These are phyloP conservation scores for Kuraishia molischiana DNA, from an alignment of 805 yeast species.

Conservation along the genomic window DNA sequence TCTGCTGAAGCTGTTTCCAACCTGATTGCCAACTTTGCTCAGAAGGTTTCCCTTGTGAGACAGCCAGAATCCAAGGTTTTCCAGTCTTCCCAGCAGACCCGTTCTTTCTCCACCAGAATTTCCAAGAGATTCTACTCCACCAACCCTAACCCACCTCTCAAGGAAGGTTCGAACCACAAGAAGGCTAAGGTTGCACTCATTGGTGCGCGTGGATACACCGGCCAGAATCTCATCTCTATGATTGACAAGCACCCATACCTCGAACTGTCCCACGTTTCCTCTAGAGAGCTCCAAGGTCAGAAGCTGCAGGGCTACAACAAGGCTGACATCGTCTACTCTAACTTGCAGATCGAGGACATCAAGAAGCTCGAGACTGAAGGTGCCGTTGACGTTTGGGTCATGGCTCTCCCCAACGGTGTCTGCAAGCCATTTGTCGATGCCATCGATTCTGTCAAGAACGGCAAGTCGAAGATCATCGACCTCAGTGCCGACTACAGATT, in stretches of 20 bases:
- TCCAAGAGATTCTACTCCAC: conserved; percentile 22
- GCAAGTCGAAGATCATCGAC: conserved; percentile 78
- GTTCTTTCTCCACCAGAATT: conserved; percentile 42
- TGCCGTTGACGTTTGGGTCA: conserved; percentile 93
- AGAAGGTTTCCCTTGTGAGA: conserved; percentile 24
- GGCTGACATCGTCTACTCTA: conserved; percentile 69
- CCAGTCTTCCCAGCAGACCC: conserved; percentile 33
- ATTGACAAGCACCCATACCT: conserved; percentile 82
- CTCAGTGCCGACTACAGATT: conserved; percentile 94
- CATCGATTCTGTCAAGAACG: conserved; percentile 50
- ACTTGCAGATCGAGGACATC: conserved; percentile 82
- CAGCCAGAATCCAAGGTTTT: conserved; percentile 37
- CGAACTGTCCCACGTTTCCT: conserved; percentile 88
- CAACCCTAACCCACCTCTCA: conserved; percentile 67
- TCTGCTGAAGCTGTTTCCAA: conserved; percentile 52
- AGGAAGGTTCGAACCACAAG: conserved; percentile 49
- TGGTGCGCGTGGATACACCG: conserved; percentile 98
- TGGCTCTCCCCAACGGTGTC: conserved; percentile 98
- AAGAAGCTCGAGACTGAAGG: conserved; percentile 63
- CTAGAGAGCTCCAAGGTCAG: conserved; percentile 88
- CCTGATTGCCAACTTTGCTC: conserved; percentile 48
- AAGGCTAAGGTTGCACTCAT: conserved; percentile 79
- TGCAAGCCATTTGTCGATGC: conserved; percentile 84
- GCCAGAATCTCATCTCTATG: conserved; percentile 82
- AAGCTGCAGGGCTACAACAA: conserved; percentile 83